Conservation (phyloP, 805 yeast genomes). For the Sugiyamaella marilandica region DNA sequence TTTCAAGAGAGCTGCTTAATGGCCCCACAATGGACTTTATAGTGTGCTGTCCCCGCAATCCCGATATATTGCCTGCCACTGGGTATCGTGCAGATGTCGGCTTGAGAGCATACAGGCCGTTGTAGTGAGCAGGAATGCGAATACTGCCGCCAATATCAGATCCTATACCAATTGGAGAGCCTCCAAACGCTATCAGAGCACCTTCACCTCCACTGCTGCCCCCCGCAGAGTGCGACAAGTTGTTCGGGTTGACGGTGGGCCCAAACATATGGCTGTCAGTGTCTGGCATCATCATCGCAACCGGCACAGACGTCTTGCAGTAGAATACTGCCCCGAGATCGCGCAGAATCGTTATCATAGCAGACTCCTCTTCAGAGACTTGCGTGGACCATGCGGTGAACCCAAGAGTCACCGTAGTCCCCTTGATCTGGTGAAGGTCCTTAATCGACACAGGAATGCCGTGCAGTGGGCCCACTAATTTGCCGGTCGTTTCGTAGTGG, state of each 20-base stretch:
- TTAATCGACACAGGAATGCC: slow-evolving; percentile 64
- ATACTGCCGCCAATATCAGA: slow-evolving; percentile 52
- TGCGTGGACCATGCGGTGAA: slow-evolving; percentile 35
- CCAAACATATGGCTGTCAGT: slow-evolving; percentile 43
- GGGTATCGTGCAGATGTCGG: slow-evolving; percentile 43
- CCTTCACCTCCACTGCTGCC: slow-evolving; percentile 57
- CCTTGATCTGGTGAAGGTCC: slow-evolving; percentile 45
- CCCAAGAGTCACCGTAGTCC: slow-evolving; percentile 49
- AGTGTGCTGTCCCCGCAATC: slow-evolving; percentile 35
- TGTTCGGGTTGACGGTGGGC: slow-evolving; percentile 43
- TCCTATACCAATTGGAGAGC: slow-evolving; percentile 49
- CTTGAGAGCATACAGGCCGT: slow-evolving; percentile 45
- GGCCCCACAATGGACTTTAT: slow-evolving; percentile 48
- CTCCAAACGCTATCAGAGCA: slow-evolving; percentile 41
- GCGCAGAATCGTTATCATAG: slow-evolving; percentile 38
- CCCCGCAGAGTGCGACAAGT: slow-evolving; percentile 44
- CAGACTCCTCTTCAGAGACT: slow-evolving; percentile 29
- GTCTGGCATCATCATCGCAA: slow-evolving; percentile 47
- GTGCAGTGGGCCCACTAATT: slow-evolving; percentile 56
- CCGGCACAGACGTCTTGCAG: slow-evolving; percentile 50
- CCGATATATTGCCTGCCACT: slow-evolving; percentile 33
- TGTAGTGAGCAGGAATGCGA: slow-evolving; percentile 45
- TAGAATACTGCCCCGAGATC: slow-evolving; percentile 49
- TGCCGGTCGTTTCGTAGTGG: slow-evolving; percentile 42
- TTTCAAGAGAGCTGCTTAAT: slow-evolving; percentile 35